Percentiles rank a stretch among this genome's conserved stretches.
These are phyloP conservation scores for Larix sibirica DNA, from an alignment of 83 land plant genomes.

Conservation along the genomic window DNA sequence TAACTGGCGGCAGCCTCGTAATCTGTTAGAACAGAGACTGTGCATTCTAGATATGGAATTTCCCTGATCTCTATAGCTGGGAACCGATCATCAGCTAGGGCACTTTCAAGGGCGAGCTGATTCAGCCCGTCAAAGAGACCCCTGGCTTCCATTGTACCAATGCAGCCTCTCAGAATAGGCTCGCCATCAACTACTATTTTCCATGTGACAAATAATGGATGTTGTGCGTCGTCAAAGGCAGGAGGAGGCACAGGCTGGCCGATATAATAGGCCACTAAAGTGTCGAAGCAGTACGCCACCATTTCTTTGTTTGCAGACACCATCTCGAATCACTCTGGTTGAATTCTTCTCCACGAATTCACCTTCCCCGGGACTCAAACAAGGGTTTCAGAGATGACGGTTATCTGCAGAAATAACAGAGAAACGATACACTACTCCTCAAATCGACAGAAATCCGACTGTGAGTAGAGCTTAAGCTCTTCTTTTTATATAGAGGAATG, in stretches of 20 bases:
- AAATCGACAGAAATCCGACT: too few species aligned
- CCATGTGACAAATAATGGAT: conserved; percentile 28
- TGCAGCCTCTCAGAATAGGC: conserved; percentile 55
- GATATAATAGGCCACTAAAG: conserved; percentile 87
- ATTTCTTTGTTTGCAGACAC: too few species aligned
- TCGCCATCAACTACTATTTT: conserved; percentile 92
- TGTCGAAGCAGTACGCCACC: conserved; percentile 94
- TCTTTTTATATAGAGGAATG: too few species aligned
- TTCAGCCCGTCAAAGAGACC: conserved; percentile 71
- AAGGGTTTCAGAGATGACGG: too few species aligned
- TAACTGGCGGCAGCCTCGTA: conserved; percentile 85
- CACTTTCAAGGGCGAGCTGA: conserved; percentile 35
- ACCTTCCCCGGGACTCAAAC: too few species aligned
- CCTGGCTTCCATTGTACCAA: too few species aligned
- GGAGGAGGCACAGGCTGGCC: conserved; percentile 35
- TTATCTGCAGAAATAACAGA: too few species aligned
- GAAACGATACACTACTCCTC: too few species aligned
- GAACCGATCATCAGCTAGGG: conserved; percentile 89
- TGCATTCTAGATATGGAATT: conserved; percentile 93
- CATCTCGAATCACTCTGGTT: too few species aligned
- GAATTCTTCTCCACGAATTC: too few species aligned
- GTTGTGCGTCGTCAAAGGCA: conserved; percentile 74
- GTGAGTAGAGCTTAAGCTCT: too few species aligned
- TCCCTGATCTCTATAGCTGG: conserved; percentile 95
- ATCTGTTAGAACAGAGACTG: conserved; percentile 89